phyloP scores from a whole-genome alignment of 2,329 filamentous ascomycete species.

The Colletotrichum brevisporum region DNA sequence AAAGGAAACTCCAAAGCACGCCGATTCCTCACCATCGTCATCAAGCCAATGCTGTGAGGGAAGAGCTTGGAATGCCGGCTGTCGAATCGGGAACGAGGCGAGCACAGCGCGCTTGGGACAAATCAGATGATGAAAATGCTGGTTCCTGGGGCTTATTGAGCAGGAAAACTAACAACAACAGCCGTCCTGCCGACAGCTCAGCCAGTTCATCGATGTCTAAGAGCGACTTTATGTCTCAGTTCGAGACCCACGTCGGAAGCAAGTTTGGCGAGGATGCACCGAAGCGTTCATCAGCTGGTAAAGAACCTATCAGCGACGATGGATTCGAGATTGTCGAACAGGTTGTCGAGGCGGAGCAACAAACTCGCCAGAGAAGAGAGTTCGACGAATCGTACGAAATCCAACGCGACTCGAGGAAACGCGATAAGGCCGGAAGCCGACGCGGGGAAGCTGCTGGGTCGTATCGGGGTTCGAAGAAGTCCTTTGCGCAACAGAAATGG shows the following conservation, averaged over 20 bases:
- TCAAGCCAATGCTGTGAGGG: not conserved
- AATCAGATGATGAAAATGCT: not conserved
- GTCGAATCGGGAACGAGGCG: not conserved
- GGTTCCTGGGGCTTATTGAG: constrained; percentile 23
- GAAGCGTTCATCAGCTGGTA: not conserved
- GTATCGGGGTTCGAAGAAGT: constrained; percentile 26
- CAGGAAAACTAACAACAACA: constrained; percentile 3
- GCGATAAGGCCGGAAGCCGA: constrained; percentile 25
- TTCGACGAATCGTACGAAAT: constrained; percentile 39
- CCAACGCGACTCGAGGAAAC: constrained; percentile 33
- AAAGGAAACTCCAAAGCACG: constrained; percentile 13
- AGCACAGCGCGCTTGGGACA: not conserved
- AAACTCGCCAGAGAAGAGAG: constrained; percentile 9
- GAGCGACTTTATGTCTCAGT: constrained; percentile 22
- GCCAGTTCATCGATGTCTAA: not conserved
- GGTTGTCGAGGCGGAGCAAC: constrained; percentile 6
- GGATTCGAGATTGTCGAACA: not conserved
- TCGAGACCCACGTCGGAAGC: constrained; percentile 16
- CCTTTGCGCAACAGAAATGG: constrained; percentile 14
- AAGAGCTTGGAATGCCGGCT: not conserved
- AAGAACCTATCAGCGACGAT: not conserved
- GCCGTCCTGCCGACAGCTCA: not conserved
- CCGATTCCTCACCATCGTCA: constrained; percentile 31
- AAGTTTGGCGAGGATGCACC: not conserved
- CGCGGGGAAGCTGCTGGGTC: constrained; percentile 23